Percentiles rank a stretch among this genome's conserved stretches.
Conservation (phyloP, 306 rosid species). For the Inga laurina region DNA sequence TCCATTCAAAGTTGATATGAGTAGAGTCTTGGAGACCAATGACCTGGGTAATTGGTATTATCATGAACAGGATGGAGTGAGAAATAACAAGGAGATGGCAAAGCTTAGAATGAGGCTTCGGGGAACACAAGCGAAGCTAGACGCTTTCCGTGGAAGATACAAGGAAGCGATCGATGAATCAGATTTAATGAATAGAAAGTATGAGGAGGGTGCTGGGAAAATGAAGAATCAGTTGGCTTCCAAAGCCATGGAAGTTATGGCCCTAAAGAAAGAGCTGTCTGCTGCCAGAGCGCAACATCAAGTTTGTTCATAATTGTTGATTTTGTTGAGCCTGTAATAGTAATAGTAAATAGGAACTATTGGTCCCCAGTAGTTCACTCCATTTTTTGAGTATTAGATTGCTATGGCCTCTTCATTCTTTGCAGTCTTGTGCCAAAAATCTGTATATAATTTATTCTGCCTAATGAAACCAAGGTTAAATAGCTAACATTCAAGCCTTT, state of each 20-base stretch:
- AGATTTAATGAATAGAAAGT: conserved; percentile 48
- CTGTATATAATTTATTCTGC: background rate
- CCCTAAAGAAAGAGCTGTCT: conserved; percentile 64
- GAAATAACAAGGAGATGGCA: conserved; percentile 45
- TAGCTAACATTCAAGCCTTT: no score
- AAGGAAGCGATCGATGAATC: conserved; percentile 55
- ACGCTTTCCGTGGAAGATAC: conserved; percentile 59
- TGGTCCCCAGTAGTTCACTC: background rate
- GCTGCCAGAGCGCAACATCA: conserved; percentile 31
- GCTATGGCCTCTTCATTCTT: background rate
- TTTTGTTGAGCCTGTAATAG: background rate
- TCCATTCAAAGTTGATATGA: background rate
- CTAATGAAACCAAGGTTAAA: background rate
- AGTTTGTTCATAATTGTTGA: background rate
- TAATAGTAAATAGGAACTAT: background rate
- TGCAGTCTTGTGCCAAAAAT: background rate
- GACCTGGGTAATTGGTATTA: background rate
- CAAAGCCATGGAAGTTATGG: conserved; percentile 60
- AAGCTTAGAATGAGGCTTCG: conserved; percentile 67
- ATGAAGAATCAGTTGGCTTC: conserved; percentile 67
- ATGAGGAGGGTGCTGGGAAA: conserved; percentile 52
- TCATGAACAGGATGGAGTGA: conserved; percentile 52
- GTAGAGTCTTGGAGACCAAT: background rate
- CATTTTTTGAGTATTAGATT: background rate
- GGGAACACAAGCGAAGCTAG: conserved; percentile 71